A percentile compares a stretch with the other conserved stretches of the same genome.
Evolutionary conservation across 2,329 filamentous ascomycete genomes (phyloP).

Genomic region (Xylariaceae sp.): DNA sequence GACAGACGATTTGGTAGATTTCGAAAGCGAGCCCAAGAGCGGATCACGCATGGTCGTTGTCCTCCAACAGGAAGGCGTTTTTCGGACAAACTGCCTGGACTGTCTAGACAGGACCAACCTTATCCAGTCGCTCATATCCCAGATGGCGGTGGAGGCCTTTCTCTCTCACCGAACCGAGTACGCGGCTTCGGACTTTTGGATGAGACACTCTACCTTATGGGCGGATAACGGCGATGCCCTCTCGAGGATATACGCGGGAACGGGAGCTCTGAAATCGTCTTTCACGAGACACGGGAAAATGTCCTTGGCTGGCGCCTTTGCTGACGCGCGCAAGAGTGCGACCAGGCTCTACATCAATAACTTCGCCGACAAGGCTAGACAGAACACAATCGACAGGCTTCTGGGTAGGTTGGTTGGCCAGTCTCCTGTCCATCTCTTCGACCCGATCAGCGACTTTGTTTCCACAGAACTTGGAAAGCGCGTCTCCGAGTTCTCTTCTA

Average conservation of each 20-base stretch:
- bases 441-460: slow-evolving; percentile 91
- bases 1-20: slow-evolving; percentile 47
- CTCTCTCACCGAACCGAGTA: slow-evolving; percentile 64
- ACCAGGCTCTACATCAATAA: slow-evolving; percentile 96
- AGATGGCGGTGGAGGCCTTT: slow-evolving; percentile 86
- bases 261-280: slow-evolving; percentile 89
- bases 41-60: slow-evolving; percentile 57
- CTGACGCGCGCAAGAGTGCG: slow-evolving; percentile 92
- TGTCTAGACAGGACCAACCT: slow-evolving; percentile 94
- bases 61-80: slow-evolving; percentile 90
- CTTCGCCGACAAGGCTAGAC: slow-evolving; percentile 86
- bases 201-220: slow-evolving; percentile 88
- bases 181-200: slow-evolving; percentile 78
- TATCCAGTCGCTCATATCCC: slow-evolving; percentile 91
- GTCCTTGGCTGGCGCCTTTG: slow-evolving; percentile 86
- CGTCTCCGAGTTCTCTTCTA: slow-evolving; percentile 68
- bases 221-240: slow-evolving; percentile 94
- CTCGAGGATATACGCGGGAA: slow-evolving; percentile 94
- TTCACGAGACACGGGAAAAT: slow-evolving; percentile 94
- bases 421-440: slow-evolving; percentile 75
- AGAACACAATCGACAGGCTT: slow-evolving; percentile 92
- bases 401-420: slow-evolving; percentile 82
- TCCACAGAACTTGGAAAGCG: slow-evolving; percentile 66
- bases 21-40: slow-evolving; percentile 31
- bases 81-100: slow-evolving; percentile 92